These are phyloP conservation scores for Trichoderma asperellum DNA, from an alignment of 2,329 filamentous ascomycete genomes.

Conservation along the genomic window DNA sequence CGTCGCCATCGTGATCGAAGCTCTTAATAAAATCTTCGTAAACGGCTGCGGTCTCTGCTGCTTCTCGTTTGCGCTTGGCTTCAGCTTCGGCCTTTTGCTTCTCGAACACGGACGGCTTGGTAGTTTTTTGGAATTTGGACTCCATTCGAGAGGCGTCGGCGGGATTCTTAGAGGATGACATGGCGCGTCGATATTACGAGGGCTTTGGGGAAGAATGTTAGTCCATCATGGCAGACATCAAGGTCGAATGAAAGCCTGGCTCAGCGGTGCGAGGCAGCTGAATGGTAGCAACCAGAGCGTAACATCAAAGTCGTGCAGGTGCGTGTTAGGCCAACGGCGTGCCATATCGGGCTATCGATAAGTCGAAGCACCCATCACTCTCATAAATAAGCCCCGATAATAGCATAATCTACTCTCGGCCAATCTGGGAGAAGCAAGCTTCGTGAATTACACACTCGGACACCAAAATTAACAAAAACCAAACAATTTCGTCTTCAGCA, in stretches of 20 bases:
- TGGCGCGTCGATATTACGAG: slow-evolving; percentile 36
- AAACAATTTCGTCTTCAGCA: slow-evolving; percentile 6
- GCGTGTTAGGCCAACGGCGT: neutral
- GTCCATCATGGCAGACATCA: slow-evolving; percentile 4
- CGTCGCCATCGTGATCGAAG: slow-evolving; percentile 65
- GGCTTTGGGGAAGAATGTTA: neutral
- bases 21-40: slow-evolving; percentile 87
- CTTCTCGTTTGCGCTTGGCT: slow-evolving; percentile 82
- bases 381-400: slow-evolving; percentile 28
- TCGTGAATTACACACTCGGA: neutral
- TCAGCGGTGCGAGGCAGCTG: neutral
- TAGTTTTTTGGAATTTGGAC: slow-evolving; percentile 76
- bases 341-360: neutral
- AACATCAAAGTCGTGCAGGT: neutral
- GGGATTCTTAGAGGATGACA: slow-evolving; percentile 55
- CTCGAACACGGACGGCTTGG: slow-evolving; percentile 87
- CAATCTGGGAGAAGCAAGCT: neutral
- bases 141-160: slow-evolving; percentile 71
- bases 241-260: neutral
- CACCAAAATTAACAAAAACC: neutral
- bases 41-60: slow-evolving; percentile 83
- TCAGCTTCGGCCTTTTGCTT: slow-evolving; percentile 86
- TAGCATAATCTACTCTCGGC: slow-evolving; percentile 26
- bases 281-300: neutral
- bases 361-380: neutral